Evolutionary conservation across 139 green algal species (phyloP).

Genomic region (Coelastrella sp.): DNA sequence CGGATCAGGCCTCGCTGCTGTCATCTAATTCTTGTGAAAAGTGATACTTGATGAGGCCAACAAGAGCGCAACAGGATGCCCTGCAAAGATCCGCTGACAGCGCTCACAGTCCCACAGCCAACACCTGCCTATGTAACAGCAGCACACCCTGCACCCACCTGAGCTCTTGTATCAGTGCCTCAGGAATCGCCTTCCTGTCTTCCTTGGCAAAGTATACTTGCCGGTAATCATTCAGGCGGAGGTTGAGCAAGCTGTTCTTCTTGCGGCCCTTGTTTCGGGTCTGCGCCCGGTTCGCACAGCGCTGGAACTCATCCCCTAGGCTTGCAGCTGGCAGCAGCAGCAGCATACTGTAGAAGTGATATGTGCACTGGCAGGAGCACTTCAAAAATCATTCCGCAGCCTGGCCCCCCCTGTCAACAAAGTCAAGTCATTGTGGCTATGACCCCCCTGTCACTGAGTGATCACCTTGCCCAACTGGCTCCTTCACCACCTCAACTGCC

Average conservation of each 20-base stretch:
- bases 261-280: slow-evolving; percentile 44
- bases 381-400: too few species aligned
- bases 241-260: slow-evolving; percentile 53
- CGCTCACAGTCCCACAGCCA: too few species aligned
- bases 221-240: slow-evolving; percentile 54
- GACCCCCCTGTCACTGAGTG: too few species aligned
- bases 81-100: too few species aligned
- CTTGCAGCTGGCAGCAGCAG: neutral
- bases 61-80: too few species aligned
- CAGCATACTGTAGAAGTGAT: neutral
- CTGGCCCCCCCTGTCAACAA: too few species aligned
- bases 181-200: slow-evolving; percentile 55
- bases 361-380: neutral
- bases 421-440: too few species aligned
- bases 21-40: too few species aligned
- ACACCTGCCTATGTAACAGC: neutral
- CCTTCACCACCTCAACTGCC: too few species aligned
- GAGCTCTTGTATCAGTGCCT: slow-evolving; percentile 54
- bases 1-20: too few species aligned
- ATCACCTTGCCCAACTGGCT: too few species aligned
- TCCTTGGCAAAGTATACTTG: slow-evolving; percentile 57
- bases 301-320: slow-evolving; percentile 56
- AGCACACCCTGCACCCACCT: slow-evolving; percentile 27
- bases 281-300: slow-evolving; percentile 58
- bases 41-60: too few species aligned